Evolutionary conservation across 768 basidiomycete species (phyloP), one percentile per base, ranked within the genome.

Genomic region (Myochromella boudieri): DNA sequence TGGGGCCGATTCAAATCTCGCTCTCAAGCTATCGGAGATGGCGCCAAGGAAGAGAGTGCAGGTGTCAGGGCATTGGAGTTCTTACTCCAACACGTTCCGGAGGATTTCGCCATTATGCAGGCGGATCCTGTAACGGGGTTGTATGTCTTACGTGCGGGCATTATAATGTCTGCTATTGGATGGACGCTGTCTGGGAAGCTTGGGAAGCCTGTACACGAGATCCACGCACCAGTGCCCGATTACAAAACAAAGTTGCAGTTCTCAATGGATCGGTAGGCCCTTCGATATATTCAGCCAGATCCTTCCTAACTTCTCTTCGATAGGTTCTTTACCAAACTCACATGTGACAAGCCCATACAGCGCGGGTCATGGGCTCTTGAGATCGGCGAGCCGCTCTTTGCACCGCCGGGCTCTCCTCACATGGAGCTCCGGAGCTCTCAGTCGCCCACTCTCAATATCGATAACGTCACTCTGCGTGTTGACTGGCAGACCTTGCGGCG

Each of bases 401-500:
- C 71, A 24, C 78, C 77, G 48, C 51, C 63, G 6, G 64, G 64
- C 36, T 69, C 73, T 46, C 55, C 66, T 12, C 63, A 68, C 24
- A 79, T 64, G 60, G 47, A 44, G 14, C 8, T 50, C 33, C 70
- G 71, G 22, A 57, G 60, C 27, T 52, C 38, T 4, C 72, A 74
- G 42, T 52, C 59, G 25, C 65, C 67, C 2, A 53, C 69, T 22
- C 59, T 80, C 12, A 40, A 60, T 2, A 40, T 73, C 29, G 68
- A 72, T 21, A 65, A 76, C 41, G 63, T 79, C 20, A 60, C 68
- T 51, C 51, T 81, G 32, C 72, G 78, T 11, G 75, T 81, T 15
- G 77, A 80, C 46, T 80, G 78, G 77, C 79, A 81, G 54, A 79
- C 76, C 6, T 56, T 80, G 25, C 68, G 77, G 14, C 69, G 76